Evolutionary conservation across 129 eudicot genomes (phyloP), one percentile per base, ranked within the genome.

Genomic region (Logfia minima): DNA sequence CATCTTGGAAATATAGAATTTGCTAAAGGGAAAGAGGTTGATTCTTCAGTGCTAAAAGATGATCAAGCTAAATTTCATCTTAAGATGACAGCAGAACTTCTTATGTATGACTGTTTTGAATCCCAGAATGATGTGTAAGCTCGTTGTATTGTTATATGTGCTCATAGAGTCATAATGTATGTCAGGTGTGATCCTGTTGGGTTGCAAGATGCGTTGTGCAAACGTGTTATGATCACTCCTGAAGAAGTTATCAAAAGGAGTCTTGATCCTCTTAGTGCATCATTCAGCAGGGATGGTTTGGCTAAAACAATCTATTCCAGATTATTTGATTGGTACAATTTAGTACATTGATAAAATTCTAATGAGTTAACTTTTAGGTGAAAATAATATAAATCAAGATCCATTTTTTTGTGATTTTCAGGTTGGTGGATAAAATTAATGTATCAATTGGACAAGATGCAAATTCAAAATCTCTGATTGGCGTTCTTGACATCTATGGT

Each of bases 161-260:
- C 32, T 80, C 37, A 72, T 79, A 51, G 70, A 19, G 68, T 32
- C 55, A 81, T 69, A 45, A 45, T 41, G 24, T 68, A 64, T 80
- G 43, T 83, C 66, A 95, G 99, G 97, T 95, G 99, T 82, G 91
- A 95, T 73, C 83, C 88, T 78, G 78, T 66, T 66, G 97, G 85
- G 61, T 80, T 95, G 90, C 92, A 89, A 86, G 99, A 95, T 86
- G 99, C 99, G 43, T 74, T 95, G 67, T 78, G 92, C 71, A 89
- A 95, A 83, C 97, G 99, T 74, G 94, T 95, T 83, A 95, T 95
- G 99, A 77, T 95, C 77, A 95, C 99, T 72, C 99, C 97, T 43
- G 99, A 95, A 89, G 99, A 95, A 89, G 94, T 95, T 75, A 95
- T 95, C 21, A 95, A 88, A 72, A 81, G 99, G 85, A 83, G 88